Evolutionary conservation across 2,329 filamentous ascomycete genomes (phyloP).

Genomic region (Phialophora tarda): DNA sequence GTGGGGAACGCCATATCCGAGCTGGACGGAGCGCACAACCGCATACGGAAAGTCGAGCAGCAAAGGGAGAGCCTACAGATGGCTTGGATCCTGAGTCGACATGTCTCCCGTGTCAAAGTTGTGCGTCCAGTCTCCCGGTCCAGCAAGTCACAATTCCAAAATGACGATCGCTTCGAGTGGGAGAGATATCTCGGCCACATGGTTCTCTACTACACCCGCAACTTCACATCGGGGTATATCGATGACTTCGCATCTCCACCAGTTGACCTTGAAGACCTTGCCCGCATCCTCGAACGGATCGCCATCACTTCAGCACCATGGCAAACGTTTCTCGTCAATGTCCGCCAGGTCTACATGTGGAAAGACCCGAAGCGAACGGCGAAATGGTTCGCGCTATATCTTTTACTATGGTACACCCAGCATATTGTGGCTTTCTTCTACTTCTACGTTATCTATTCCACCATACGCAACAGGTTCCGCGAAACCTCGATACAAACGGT

Average conservation of each 20-base stretch:
- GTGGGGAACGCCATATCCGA: slow-evolving; percentile 24
- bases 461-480: slow-evolving; percentile 43
- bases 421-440: slow-evolving; percentile 47
- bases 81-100: slow-evolving; percentile 48
- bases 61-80: slow-evolving; percentile 46
- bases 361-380: slow-evolving; percentile 45
- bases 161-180: slow-evolving; percentile 43
- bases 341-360: slow-evolving; percentile 50
- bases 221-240: slow-evolving; percentile 45
- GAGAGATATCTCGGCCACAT: slow-evolving; percentile 45
- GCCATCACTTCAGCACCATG: slow-evolving; percentile 50
- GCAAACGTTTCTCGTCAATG: slow-evolving; percentile 48
- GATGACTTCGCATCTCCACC: slow-evolving; percentile 45
- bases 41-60: slow-evolving; percentile 43
- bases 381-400: slow-evolving; percentile 46
- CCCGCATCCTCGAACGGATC: slow-evolving; percentile 47
- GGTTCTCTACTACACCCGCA: slow-evolving; percentile 45
- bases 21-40: slow-evolving; percentile 34
- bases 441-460: slow-evolving; percentile 45
- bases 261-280: slow-evolving; percentile 46
- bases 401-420: slow-evolving; percentile 47
- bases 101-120: slow-evolving; percentile 47
- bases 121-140: slow-evolving; percentile 43
- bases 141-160: slow-evolving; percentile 39
- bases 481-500: slow-evolving; percentile 42